Conservation (phyloP, 208 protist species). For the Trypanosoma mega region DNA sequence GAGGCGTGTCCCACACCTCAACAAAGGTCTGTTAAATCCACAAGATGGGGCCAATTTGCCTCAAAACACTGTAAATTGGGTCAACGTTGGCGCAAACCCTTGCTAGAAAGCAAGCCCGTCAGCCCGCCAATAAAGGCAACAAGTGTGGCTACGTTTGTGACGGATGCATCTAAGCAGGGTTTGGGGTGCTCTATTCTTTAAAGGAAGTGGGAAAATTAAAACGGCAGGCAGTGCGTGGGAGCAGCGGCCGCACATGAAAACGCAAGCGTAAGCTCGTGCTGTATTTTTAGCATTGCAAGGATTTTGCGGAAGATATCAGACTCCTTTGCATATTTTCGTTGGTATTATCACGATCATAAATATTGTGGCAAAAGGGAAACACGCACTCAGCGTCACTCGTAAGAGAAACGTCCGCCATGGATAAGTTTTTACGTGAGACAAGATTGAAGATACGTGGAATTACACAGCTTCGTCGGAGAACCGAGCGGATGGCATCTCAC, state of each 20-base stretch:
- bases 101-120: too few relatives aligned
- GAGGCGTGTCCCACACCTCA: background rate
- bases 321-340: background rate
- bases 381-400: background rate
- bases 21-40: background rate
- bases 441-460: background rate
- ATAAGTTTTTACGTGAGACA: background rate
- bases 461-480: conserved; percentile 16
- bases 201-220: background rate
- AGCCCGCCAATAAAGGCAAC: background rate
- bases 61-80: background rate
- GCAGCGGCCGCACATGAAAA: background rate
- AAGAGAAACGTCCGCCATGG: background rate
- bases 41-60: background rate
- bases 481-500: conserved; percentile 3
- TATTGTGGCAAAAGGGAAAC: background rate
- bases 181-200: background rate
- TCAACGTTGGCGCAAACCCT: background rate
- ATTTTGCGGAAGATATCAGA: background rate
- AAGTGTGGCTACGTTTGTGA: background rate
- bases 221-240: background rate
- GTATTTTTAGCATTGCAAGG: background rate
- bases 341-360: background rate
- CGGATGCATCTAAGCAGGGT: background rate
- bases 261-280: background rate